phyloP scores from a whole-genome alignment of 768 basidiomycete species.

The Clitopilus hobsonii region DNA sequence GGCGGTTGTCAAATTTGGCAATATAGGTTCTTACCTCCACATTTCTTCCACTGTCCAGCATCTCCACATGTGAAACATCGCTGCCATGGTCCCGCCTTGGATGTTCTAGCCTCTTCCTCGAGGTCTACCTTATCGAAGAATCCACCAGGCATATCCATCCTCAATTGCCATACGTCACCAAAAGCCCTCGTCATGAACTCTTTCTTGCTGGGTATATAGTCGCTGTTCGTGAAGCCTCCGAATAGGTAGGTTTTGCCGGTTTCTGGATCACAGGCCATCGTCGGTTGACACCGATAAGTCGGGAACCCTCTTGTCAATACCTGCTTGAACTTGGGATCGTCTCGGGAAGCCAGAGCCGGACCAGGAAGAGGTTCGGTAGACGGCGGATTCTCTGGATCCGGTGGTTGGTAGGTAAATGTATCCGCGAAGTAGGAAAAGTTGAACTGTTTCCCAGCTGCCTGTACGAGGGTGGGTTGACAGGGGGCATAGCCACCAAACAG shows the following conservation, averaged over 20 bases:
- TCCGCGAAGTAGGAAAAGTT: constrained; percentile 36
- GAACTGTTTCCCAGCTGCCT: constrained; percentile 14
- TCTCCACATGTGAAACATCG: constrained; percentile 33
- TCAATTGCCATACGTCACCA: constrained; percentile 34
- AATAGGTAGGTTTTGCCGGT: constrained; percentile 32
- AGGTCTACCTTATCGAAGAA: constrained; percentile 30
- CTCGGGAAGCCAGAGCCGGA: constrained; percentile 3
- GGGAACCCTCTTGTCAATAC: constrained; percentile 37
- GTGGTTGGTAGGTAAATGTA: constrained; percentile 29
- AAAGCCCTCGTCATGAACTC: constrained; percentile 22
- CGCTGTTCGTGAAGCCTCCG: constrained; percentile 35
- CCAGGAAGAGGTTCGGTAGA: constrained; percentile 5
- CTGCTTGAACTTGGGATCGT: constrained; percentile 26
- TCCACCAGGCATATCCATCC: constrained; percentile 29
- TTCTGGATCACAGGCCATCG: constrained; percentile 27
- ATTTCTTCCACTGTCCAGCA: constrained; percentile 33
- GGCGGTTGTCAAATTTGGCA: neutral
- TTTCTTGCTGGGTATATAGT: constrained; percentile 27
- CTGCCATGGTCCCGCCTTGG: constrained; percentile 33
- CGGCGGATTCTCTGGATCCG: constrained; percentile 9
- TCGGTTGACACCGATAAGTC: constrained; percentile 31
- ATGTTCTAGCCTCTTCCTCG: constrained; percentile 31
- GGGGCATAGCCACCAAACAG: constrained; percentile 37
- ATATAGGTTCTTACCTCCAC: constrained; percentile 25
- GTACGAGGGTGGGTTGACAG: constrained; percentile 16